Percentiles rank a stretch among this genome's conserved stretches.
phyloP scores from a whole-genome alignment of 2,329 filamentous ascomycete species.

The Arthroderma uncinatum region DNA sequence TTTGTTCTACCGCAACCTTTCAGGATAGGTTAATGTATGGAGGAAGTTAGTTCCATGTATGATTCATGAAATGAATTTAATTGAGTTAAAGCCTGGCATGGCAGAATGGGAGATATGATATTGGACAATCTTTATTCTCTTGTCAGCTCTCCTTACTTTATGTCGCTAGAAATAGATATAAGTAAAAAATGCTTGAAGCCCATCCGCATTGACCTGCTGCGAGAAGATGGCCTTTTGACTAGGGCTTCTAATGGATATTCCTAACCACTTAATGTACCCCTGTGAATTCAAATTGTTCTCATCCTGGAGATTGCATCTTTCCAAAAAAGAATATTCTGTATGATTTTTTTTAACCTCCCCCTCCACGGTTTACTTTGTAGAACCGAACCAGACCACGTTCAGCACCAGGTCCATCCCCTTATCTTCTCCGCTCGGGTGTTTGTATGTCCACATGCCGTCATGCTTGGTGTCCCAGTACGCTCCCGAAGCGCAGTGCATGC shows the following conservation, averaged over 20 bases:
- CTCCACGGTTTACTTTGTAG: constrained; percentile 18
- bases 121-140: too few relatives aligned
- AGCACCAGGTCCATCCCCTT: constrained; percentile 40
- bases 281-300: background rate
- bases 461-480: constrained; percentile 43
- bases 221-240: too few relatives aligned
- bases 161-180: background rate
- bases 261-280: background rate
- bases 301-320: background rate
- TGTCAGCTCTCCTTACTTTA: background rate
- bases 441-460: constrained; percentile 45
- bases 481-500: constrained; percentile 45
- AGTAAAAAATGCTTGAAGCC: background rate
- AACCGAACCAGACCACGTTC: constrained; percentile 39
- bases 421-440: constrained; percentile 38
- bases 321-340: background rate
- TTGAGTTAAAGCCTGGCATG: background rate
- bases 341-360: background rate
- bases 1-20: background rate
- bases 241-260: background rate
- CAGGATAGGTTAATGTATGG: background rate
- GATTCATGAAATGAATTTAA: background rate
- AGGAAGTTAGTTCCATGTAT: background rate
- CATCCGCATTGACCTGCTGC: background rate
- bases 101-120: too few relatives aligned